Base-by-base conservation (phyloP, 345 rosid species). In the Aethionema arabicum region DNA sequence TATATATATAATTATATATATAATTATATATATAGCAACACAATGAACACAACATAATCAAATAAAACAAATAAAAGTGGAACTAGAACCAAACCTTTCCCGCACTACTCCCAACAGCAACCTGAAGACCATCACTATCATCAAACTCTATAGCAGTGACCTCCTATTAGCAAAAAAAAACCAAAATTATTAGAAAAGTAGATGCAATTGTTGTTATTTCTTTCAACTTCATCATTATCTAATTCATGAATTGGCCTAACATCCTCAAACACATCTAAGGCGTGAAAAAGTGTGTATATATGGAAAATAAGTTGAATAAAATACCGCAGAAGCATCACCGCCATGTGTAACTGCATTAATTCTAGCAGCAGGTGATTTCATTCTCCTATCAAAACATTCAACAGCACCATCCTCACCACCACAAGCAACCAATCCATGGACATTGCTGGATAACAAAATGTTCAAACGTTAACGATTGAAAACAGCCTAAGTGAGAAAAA, bases 351-450 rank as follows among this genome's bases (percentile, higher is more conserved):
- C 88, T 35, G 88, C 95, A 60, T 84, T 78, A 43, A 89, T 84
- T 76, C 99, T 84, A 59, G 87, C 97, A 78, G 83, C 76, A 6
- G 97, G 81, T 68, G 92, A 74, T 79, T 77, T 87, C 71, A 69
- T 76, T 70, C 99, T 87, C 87, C 66, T 78, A 76, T 93, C 99
- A 44, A 93, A 93, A 76, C 96, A 87, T 75, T 90, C 97, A 2
- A 90, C 80, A 52, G 87, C 90, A 76, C 99, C 99, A 78, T 90
- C 99, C 68, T 90, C 99, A 44, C 99, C 97, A 32, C 99, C 99
- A 79, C 96, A 90, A 63, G 92, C 99, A 74, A 93, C 85, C 61
- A 93, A 69, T 48, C 99, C 99, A 69, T 93, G 99, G 52, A 85
- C 58, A 63, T 84, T 83, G 72, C 99, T 90, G 77, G 67, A 62